A percentile compares a stretch with the other conserved stretches of the same genome.
Evolutionary conservation across 345 rosid species (phyloP).

Genomic region (Sisymbrium altissimum): DNA sequence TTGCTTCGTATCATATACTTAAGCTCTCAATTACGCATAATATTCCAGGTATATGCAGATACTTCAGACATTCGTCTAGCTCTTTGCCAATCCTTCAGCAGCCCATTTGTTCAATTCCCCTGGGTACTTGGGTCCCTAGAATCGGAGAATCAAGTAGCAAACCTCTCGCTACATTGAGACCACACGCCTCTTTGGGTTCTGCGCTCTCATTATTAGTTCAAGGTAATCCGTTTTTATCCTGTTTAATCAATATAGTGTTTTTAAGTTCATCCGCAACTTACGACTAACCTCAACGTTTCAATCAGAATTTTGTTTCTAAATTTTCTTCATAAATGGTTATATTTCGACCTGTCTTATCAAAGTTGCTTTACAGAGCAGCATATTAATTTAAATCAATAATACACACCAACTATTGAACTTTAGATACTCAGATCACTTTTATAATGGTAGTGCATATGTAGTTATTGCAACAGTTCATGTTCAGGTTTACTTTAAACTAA

Average conservation of each 20-base stretch:
- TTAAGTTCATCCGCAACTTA: background rate
- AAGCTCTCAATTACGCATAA: slow-evolving; percentile 24
- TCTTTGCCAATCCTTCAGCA: slow-evolving; percentile 89
- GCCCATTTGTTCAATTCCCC: slow-evolving; percentile 68
- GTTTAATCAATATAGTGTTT: background rate
- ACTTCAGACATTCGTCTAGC: slow-evolving; percentile 81
- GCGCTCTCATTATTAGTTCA: slow-evolving; percentile 70
- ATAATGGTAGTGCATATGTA: background rate
- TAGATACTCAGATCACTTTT: background rate
- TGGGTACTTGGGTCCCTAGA: slow-evolving; percentile 94
- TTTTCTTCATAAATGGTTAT: background rate
- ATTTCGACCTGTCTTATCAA: background rate
- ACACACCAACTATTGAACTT: background rate
- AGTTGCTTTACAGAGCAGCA: slow-evolving; percentile 2
- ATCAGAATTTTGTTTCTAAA: background rate
- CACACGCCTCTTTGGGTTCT: slow-evolving; percentile 67
- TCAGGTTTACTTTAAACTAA: background rate
- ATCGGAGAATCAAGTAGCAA: slow-evolving; percentile 69
- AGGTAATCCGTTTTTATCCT: slow-evolving; percentile 41
- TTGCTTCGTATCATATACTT: slow-evolving; percentile 18
- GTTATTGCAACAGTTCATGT: background rate
- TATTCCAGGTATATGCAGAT: slow-evolving; percentile 86
- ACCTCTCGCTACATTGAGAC: slow-evolving; percentile 66
- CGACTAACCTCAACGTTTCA: background rate
- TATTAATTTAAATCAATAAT: background rate